Evolutionary conservation across 1,139 yeast genomes (phyloP).

Genomic region (Pichia sp.): DNA sequence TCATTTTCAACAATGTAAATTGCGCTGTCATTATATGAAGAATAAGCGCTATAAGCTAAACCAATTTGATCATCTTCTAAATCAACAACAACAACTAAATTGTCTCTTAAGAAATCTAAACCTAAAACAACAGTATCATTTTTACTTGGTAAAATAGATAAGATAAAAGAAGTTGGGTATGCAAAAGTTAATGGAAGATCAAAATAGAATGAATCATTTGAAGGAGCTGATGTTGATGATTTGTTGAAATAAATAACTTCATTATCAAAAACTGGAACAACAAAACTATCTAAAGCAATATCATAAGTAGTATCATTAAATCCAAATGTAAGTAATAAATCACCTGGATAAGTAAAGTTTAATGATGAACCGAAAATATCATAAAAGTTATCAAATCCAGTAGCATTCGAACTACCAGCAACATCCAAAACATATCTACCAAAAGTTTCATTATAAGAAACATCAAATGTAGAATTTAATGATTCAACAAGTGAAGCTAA

Average conservation of each 20-base stretch:
- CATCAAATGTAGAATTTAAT: constrained; percentile 32
- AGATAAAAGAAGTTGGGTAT: constrained; percentile 2
- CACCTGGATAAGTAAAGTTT: constrained; percentile 8
- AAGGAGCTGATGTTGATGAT: background rate
- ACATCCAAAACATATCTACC: constrained; percentile 33
- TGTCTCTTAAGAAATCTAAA: constrained; percentile 61
- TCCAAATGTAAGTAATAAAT: constrained; percentile 28
- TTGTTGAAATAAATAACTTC: constrained; percentile 7
- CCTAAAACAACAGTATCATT: constrained; percentile 39
- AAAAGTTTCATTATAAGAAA: constrained; percentile 19
- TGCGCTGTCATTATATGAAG: background rate
- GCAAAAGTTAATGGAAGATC: background rate
- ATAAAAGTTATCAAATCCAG: too few relatives aligned
- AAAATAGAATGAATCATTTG: constrained; percentile 11
- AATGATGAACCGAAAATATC: background rate
- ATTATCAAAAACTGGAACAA: constrained; percentile 26
- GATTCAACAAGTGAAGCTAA: constrained; percentile 35
- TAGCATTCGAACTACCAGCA: background rate
- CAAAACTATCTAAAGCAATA: constrained; percentile 38
- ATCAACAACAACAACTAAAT: constrained; percentile 65
- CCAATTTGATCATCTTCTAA: constrained; percentile 57
- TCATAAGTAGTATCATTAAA: constrained; percentile 44
- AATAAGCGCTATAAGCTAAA: constrained; percentile 47
- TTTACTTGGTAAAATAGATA: constrained; percentile 18
- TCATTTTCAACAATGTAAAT: background rate